These are phyloP conservation scores for Amaranthus palmeri DNA, from an alignment of 148 eudicot genomes.

Conservation along the genomic window DNA sequence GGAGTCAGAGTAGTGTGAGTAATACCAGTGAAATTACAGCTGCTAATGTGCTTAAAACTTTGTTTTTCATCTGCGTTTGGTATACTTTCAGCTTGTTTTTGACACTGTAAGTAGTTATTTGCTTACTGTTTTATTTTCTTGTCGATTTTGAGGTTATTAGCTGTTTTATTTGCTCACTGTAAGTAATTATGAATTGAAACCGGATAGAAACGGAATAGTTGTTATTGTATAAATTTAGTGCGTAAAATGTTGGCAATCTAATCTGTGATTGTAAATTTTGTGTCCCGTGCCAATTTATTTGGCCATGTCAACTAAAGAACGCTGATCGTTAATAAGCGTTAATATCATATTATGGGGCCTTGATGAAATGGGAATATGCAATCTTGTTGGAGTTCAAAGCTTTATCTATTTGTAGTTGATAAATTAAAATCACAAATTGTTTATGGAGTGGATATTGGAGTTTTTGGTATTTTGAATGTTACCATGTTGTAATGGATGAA, in stretches of 20 bases:
- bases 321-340: no score
- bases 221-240: background rate
- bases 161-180: background rate
- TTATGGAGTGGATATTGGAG: background rate
- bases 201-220: background rate
- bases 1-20: constrained; percentile 6
- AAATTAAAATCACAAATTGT: background rate
- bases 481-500: background rate
- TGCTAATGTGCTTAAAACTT: constrained; percentile 75
- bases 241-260: background rate
- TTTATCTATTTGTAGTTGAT: no score
- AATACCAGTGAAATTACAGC: constrained; percentile 38
- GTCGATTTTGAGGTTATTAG: background rate
- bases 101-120: constrained; percentile 64
- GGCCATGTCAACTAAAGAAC: no score
- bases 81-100: constrained; percentile 87
- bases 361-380: background rate
- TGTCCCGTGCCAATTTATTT: background rate
- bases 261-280: background rate
- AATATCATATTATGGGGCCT: background rate
- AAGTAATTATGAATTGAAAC: no score
- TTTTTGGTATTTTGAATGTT: background rate
- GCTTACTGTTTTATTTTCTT: background rate
- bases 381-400: no score
- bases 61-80: constrained; percentile 78